Evolutionary conservation across 208 protist genomes (phyloP), one percentile per base, ranked within the genome.

Genomic region (Leishmania amazonensis): DNA sequence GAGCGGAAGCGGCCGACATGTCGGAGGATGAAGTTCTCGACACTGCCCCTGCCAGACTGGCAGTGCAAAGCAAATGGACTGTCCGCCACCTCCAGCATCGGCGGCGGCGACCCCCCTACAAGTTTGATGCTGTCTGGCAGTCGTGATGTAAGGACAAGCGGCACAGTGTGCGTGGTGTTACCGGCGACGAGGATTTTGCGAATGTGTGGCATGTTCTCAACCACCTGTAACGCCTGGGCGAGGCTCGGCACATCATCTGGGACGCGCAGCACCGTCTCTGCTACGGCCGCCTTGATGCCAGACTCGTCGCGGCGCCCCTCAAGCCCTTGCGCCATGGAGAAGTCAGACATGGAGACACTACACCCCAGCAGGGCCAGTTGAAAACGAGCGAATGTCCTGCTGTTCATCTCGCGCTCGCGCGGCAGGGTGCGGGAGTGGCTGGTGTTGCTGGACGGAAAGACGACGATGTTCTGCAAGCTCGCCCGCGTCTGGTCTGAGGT

Each of bases 11-110:
- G 74, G 70, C 87, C 90, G 40, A 85, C 78, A 70, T 97, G 90
- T 49, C 94, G 91, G 74, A 97, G 89, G 47, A 94, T 86, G 75
- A 97, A 95, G 85, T 97, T 95, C 78, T 93, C 88, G 24, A 97
- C 67, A 45, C 80, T 88, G 28, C 94, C 94, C 21, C 83, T 86
- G 51, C 94, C 94, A 0, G 90, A 94, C 58, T 78, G 62, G 78
- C 87, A 95, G 78, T 88, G 76, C 54, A 97, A 71, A 28, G 89
- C 94, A 71, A 88, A 93, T 9, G 85, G 72, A 24, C 68, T 81
- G 78, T 88, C 87, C 3, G 78, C 75, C 62, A 94, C 89, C 85
- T 97, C 90, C 53, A 94, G 85, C 80, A 90, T 89, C 35, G 93
- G 93, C 64, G 90, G 79, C 40, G 94, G 90, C 80, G 83, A 87